Percentiles rank a stretch among this genome's conserved stretches.
Evolutionary conservation across 1,139 yeast genomes (phyloP).

Genomic region (Trichomonascaceae sp.): DNA sequence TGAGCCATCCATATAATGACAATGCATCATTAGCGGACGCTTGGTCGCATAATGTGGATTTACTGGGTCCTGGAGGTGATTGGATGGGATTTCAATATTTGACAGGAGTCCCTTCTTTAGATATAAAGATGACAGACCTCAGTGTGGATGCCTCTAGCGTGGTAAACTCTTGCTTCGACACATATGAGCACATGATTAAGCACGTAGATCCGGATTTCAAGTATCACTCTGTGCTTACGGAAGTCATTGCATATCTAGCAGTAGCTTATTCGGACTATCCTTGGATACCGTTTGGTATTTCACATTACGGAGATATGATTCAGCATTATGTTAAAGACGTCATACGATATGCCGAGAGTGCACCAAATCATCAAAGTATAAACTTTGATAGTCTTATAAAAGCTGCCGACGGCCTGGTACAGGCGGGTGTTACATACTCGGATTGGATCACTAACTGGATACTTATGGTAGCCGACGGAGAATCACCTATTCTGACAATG

Average conservation of each 20-base stretch:
- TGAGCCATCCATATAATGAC: conserved; percentile 33
- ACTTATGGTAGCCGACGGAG: conserved; percentile 38
- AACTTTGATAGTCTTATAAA: conserved; percentile 20
- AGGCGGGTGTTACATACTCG: conserved; percentile 28
- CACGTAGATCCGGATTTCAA: conserved; percentile 52
- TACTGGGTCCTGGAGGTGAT: conserved; percentile 41
- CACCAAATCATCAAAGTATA: conserved; percentile 9
- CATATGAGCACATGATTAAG: conserved; percentile 49
- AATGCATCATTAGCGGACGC: conserved; percentile 19
- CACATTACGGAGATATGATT: conserved; percentile 43
- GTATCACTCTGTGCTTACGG: conserved; percentile 53
- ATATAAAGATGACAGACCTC: conserved; percentile 42
- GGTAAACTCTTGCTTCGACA: conserved; percentile 59
- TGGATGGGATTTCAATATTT: conserved; percentile 60
- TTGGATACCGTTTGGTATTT: conserved; percentile 62
- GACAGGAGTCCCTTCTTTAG: conserved; percentile 66
- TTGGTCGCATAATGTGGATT: conserved; percentile 18
- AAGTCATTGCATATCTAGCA: conserved; percentile 48
- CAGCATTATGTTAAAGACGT: conserved; percentile 45
- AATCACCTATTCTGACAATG: conserved; percentile 64
- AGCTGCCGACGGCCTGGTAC: conserved; percentile 24
- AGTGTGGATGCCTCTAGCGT: conserved; percentile 38
- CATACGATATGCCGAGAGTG: conserved; percentile 36
- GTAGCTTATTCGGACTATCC: conserved; percentile 67
- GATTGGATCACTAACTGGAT: conserved; percentile 55